Conservation (phyloP, 148 eudicot species). For the Amaranthus cruentus region DNA sequence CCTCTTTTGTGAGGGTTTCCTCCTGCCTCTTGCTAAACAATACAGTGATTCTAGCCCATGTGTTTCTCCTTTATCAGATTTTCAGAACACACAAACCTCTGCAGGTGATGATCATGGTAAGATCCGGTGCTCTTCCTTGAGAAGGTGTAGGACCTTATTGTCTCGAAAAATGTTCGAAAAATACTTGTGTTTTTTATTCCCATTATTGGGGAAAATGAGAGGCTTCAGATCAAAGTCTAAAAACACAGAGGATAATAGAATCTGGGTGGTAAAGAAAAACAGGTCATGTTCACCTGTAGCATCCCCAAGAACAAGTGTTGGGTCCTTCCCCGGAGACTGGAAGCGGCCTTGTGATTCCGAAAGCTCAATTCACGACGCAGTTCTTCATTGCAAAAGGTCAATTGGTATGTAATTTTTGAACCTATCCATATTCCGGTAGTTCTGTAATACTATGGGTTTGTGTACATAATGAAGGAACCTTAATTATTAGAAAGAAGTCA, state of each 20-base stretch:
- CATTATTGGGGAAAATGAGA: constrained; percentile 44
- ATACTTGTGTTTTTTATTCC: constrained; percentile 48
- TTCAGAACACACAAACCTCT: constrained; percentile 19
- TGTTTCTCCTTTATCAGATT: constrained; percentile 18
- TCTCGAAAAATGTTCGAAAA: constrained; percentile 50
- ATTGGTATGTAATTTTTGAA: constrained; percentile 40
- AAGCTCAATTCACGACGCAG: constrained; percentile 84
- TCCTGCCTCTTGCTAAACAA: constrained; percentile 32
- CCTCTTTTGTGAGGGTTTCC: constrained; percentile 59
- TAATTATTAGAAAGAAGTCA: no score
- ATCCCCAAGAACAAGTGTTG: constrained; percentile 55
- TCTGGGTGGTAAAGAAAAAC: constrained; percentile 19
- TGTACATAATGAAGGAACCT: constrained; percentile 22
- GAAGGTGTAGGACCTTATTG: constrained; percentile 52
- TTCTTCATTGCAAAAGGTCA: constrained; percentile 86
- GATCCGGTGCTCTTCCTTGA: constrained; percentile 42
- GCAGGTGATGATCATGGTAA: constrained; percentile 19
- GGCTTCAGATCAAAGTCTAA: constrained; percentile 31
- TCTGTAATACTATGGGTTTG: neutral
- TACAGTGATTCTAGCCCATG: constrained; percentile 23
- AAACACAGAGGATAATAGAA: constrained; percentile 21
- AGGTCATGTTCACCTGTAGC: constrained; percentile 32
- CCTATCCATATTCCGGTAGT: neutral
- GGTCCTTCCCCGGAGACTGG: constrained; percentile 50
- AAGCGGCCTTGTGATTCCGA: constrained; percentile 77